Base-by-base conservation (phyloP, 2,329 filamentous ascomycete genomes). In the Fusarium floridanum region DNA sequence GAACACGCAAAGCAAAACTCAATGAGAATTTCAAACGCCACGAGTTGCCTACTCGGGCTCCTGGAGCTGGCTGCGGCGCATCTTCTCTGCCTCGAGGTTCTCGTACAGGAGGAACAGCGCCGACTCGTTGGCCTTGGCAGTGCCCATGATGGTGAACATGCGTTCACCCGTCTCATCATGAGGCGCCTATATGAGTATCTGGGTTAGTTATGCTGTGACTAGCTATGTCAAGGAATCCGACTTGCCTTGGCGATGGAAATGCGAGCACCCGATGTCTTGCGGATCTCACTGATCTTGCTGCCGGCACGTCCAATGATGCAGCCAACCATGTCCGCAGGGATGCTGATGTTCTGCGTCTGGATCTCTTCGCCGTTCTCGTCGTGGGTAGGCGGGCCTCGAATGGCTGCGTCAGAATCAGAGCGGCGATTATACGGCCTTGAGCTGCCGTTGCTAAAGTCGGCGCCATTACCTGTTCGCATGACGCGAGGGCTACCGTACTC, bases 91-190 rank as follows among this genome's bases (percentile, higher is more conserved):
- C 87, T 99, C 97, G 61, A 99, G 91, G 85, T 99, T 99, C 89
- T 99, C 97, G 83, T 99, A 99, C 74, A 99, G 88, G 64, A 99
- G 91, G 85, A 98, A 98, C 32, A 99, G 89, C 6, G 97, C 97
- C 78, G 95, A 96, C 86, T 99, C 97, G 80, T 99, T 99, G 75
- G 95, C 95, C 85, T 93, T 93, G 70, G 94, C 92, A 71, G 94
- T 97, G 77, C 97, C 97, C 90, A 97, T 98, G 83, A 99, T 99
- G 81, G 97, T 99, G 87, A 99, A 99, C 97, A 99, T 99, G 80
- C 97, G 93, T 89, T 99, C 97, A 76, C 97, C 97, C 70, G 95
- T 97, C 78, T 98, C 97, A 79, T 99, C 97, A 81, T 99, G 97
- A 66, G 97, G 95, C 56, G 95, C 93, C 89, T 92, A 64, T 7